Conservation (phyloP, 257 asterid species). For the Rauvolfia tetraphylla region DNA sequence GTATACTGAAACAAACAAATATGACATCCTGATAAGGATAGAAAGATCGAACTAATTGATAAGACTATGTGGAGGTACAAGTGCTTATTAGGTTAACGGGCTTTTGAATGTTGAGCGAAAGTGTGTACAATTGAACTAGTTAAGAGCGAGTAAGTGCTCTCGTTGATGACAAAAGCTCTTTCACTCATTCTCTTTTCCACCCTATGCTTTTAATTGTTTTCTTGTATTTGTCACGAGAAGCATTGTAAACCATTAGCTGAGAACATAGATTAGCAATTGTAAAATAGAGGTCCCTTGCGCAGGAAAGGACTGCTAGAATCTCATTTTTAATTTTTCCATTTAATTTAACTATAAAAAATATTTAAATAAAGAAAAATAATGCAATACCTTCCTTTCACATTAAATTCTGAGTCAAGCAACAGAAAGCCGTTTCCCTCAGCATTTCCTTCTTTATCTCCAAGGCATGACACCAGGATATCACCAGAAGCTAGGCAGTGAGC, state of each 20-base stretch:
- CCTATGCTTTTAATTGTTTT: neutral
- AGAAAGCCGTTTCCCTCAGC: slow-evolving; percentile 95
- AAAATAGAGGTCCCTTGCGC: neutral
- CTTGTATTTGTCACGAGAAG: neutral
- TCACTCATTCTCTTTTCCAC: neutral
- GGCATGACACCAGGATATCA: slow-evolving; percentile 93
- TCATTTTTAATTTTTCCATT: neutral
- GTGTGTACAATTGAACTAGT: no score
- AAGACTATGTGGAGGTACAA: no score
- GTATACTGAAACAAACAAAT: neutral
- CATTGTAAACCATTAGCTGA: neutral
- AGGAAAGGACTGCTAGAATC: neutral
- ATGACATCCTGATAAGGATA: neutral
- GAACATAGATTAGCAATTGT: neutral
- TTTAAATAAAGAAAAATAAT: neutral
- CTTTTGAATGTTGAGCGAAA: no score
- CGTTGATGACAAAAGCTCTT: neutral
- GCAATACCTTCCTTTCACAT: slow-evolving; percentile 90
- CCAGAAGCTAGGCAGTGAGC: slow-evolving; percentile 99
- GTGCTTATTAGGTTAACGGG: no score
- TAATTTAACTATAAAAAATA: neutral
- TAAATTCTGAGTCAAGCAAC: slow-evolving; percentile 78
- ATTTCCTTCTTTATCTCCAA: slow-evolving; percentile 95
- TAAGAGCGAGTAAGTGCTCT: no score
- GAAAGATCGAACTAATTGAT: no score